phyloP scores from a whole-genome alignment of 139 green algal species.

The Micromonas pusilla region DNA sequence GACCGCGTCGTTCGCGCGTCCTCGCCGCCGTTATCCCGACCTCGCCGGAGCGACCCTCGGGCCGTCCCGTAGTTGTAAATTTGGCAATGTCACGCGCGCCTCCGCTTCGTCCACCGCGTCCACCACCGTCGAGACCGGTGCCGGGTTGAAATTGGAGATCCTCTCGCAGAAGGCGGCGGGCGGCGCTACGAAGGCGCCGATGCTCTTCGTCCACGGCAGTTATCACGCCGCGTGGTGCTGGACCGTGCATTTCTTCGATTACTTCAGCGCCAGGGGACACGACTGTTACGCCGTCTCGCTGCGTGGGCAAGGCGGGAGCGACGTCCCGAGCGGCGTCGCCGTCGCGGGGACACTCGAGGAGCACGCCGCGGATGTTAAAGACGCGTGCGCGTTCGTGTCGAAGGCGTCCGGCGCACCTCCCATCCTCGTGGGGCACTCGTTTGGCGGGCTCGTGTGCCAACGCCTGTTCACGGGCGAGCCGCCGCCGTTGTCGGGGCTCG shows the following conservation, averaged over 20 bases:
- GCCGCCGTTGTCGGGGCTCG: background rate
- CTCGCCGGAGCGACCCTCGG: no score
- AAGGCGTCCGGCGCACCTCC: constrained; percentile 35
- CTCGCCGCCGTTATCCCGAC: no score
- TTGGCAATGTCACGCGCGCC: no score
- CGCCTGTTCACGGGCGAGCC: background rate
- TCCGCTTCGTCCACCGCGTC: no score
- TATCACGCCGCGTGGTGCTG: constrained; percentile 90
- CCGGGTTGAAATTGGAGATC: constrained; percentile 27
- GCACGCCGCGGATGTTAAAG: constrained; percentile 11
- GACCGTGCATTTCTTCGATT: constrained; percentile 17
- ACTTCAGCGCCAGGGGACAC: background rate
- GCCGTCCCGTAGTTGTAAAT: no score
- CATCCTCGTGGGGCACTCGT: constrained; percentile 71
- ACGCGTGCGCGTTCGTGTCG: background rate
- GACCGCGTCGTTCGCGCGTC: no score
- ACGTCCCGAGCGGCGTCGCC: background rate
- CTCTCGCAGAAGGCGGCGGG: background rate
- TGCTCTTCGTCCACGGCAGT: constrained; percentile 83
- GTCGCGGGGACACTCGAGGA: constrained; percentile 10
- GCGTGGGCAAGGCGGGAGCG: constrained; percentile 28
- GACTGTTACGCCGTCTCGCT: background rate
- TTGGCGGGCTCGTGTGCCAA: constrained; percentile 72
- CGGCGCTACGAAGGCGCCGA: constrained; percentile 3
- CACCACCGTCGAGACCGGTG: no score